A percentile compares a stretch with the other conserved stretches of the same genome.
Evolutionary conservation across 2,329 filamentous ascomycete species (phyloP).

Genomic region (Botryotinia globosa): DNA sequence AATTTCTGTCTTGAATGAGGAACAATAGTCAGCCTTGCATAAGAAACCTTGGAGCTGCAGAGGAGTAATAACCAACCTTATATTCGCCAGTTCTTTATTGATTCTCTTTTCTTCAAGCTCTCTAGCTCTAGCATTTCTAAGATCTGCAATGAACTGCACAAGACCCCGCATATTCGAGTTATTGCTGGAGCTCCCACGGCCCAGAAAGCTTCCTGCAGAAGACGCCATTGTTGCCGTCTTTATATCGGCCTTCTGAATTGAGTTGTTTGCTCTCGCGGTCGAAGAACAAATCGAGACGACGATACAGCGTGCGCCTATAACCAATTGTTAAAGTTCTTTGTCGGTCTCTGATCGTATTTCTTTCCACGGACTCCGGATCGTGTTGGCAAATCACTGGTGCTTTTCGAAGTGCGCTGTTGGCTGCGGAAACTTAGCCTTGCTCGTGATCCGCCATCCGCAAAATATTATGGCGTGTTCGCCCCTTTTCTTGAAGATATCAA

Average conservation of each 20-base stretch:
- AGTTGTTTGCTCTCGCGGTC: background rate
- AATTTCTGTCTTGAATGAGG: constrained; percentile 73
- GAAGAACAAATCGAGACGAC: background rate
- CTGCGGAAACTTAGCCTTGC: constrained; percentile 21
- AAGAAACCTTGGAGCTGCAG: constrained; percentile 14
- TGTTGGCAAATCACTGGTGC: constrained; percentile 12
- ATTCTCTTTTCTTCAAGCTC: constrained; percentile 98
- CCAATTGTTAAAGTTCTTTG: background rate
- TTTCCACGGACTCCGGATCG: background rate
- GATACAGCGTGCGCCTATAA: background rate
- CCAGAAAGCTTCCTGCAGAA: constrained; percentile 55
- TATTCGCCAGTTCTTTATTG: constrained; percentile 99
- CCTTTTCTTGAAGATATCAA: background rate
- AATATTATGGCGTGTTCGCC: constrained; percentile 15
- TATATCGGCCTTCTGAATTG: background rate
- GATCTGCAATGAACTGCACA: constrained; percentile 96
- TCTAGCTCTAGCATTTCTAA: constrained; percentile 89
- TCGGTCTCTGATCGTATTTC: background rate
- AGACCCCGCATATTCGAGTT: constrained; percentile 75
- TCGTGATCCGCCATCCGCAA: constrained; percentile 18
- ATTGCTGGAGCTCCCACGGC: constrained; percentile 59
- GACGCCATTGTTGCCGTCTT: constrained; percentile 32
- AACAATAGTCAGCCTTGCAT: constrained; percentile 29
- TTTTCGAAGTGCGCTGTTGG: constrained; percentile 16
- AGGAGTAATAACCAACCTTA: constrained; percentile 56